These are phyloP conservation scores for Rehmannia glutinosa DNA, from an alignment of 257 asterid species.

Conservation along the genomic window DNA sequence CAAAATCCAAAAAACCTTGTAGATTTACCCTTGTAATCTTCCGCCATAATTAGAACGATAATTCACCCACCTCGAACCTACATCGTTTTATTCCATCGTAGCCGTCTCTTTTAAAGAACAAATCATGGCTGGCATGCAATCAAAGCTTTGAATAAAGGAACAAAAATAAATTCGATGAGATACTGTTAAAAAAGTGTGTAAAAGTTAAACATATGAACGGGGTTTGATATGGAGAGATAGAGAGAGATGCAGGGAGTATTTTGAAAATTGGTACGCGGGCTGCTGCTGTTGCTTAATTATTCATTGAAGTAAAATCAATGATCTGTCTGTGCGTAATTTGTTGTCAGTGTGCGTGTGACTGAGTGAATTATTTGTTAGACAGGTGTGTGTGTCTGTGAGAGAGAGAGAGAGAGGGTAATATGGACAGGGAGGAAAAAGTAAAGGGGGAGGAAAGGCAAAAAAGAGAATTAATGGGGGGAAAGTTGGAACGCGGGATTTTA, in stretches of 20 bases:
- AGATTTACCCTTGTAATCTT: constrained; percentile 21
- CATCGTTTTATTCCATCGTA: constrained; percentile 22
- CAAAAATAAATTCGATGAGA: not conserved
- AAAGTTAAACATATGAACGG: constrained; percentile 9
- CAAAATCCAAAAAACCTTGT: constrained; percentile 1
- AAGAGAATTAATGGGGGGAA: constrained; percentile 35
- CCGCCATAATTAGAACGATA: constrained; percentile 21
- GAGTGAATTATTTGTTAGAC: constrained; percentile 18
- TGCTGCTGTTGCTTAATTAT: constrained; percentile 25
- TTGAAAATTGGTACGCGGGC: constrained; percentile 7
- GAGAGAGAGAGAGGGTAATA: not conserved
- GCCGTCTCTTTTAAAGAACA: constrained; percentile 27
- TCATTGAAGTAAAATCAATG: constrained; percentile 10
- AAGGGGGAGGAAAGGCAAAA: constrained; percentile 33
- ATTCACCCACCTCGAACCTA: constrained; percentile 17
- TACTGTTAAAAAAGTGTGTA: constrained; percentile 12
- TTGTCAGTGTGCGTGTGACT: constrained; percentile 9
- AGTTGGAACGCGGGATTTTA: constrained; percentile 61
- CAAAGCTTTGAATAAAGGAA: constrained; percentile 31
- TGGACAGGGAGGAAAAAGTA: constrained; percentile 35
- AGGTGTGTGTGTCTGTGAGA: not conserved
- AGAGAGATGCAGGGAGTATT: constrained; percentile 6
- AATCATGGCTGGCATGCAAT: constrained; percentile 37
- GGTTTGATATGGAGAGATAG: constrained; percentile 9
- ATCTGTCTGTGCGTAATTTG: not conserved